A percentile compares a stretch with the other conserved stretches of the same genome.
Conservation (phyloP, 2,329 filamentous ascomycete species). For the Penicillium sp. region DNA sequence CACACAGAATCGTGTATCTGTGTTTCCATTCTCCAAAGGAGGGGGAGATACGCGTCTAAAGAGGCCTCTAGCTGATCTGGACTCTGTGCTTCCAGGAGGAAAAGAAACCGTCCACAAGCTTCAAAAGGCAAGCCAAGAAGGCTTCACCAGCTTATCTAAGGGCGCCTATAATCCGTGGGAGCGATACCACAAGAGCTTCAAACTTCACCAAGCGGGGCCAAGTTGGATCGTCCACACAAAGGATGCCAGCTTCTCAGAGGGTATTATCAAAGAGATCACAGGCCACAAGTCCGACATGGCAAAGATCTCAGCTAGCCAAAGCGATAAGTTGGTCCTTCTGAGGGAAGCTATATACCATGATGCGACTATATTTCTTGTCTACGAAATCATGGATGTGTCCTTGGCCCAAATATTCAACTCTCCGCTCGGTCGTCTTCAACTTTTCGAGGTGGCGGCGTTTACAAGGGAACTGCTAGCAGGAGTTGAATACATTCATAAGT, state of each 20-base stretch:
- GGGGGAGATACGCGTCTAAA: not conserved
- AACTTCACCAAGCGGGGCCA: constrained; percentile 3
- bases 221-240: constrained; percentile 3
- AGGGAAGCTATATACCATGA: constrained; percentile 14
- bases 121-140: not conserved
- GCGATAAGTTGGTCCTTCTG: not conserved
- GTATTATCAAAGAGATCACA: constrained; percentile 9
- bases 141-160: not conserved
- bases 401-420: constrained; percentile 12
- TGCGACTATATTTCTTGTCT: constrained; percentile 11
- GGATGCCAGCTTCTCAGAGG: constrained; percentile 8
- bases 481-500: constrained; percentile 15
- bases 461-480: constrained; percentile 14
- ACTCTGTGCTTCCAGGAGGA: not conserved
- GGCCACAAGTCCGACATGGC: not conserved
- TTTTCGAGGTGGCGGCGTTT: constrained; percentile 18
- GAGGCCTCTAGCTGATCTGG: not conserved
- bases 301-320: constrained; percentile 1
- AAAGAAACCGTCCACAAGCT: not conserved
- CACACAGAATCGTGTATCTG: not conserved
- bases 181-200: constrained; percentile 8
- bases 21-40: not conserved
- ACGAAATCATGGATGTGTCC: constrained; percentile 19
- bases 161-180: not conserved
- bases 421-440: constrained; percentile 10